These are phyloP conservation scores for Cardamine occulta DNA, from an alignment of 345 rosid genomes.

Conservation along the genomic window DNA sequence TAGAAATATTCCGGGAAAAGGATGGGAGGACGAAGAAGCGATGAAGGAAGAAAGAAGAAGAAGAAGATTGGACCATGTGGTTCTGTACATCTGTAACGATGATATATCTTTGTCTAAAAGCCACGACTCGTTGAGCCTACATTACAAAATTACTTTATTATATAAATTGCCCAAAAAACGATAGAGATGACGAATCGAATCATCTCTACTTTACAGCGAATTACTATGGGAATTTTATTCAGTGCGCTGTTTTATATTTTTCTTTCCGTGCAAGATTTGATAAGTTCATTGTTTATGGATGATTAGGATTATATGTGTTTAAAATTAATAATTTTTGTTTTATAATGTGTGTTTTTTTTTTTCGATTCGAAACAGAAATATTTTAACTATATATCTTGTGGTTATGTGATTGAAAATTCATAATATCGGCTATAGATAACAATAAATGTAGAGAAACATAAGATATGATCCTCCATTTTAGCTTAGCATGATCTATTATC, in stretches of 20 bases:
- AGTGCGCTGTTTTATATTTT: neutral
- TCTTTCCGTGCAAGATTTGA: neutral
- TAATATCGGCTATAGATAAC: neutral
- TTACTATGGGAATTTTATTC: neutral
- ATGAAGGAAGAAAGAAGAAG: constrained; percentile 9
- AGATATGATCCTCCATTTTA: too few relatives aligned
- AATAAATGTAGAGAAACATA: neutral
- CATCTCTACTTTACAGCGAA: neutral
- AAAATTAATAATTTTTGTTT: neutral
- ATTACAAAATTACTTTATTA: neutral
- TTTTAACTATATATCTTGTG: too few relatives aligned
- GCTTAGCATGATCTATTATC: too few relatives aligned
- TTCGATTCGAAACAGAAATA: neutral
- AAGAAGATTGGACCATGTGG: constrained; percentile 41
- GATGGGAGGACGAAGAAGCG: constrained; percentile 25
- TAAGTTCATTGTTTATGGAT: neutral
- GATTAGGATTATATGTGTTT: neutral
- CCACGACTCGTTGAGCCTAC: constrained; percentile 36
- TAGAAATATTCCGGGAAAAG: neutral
- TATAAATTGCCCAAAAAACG: too few relatives aligned
- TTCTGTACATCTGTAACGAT: constrained; percentile 26
- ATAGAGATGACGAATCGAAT: constrained; percentile 7
- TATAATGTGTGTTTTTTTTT: too few relatives aligned
- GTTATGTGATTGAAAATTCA: neutral
- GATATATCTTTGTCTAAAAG: constrained; percentile 38